phyloP scores from a whole-genome alignment of 2,329 filamentous ascomycete genomes.

The Chaetomium olivaceum region DNA sequence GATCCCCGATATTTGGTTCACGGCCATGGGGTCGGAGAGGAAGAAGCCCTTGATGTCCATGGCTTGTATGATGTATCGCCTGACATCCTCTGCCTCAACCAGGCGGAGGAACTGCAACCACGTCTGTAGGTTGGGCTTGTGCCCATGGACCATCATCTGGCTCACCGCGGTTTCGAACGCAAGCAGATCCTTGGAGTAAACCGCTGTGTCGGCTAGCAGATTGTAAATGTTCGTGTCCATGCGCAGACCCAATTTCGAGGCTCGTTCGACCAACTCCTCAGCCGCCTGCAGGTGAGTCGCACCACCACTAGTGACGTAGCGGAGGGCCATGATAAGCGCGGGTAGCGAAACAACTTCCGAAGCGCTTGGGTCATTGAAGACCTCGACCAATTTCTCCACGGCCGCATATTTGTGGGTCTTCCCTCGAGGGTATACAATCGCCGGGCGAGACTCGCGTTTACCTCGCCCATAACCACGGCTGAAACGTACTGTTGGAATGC shows the following conservation, averaged over 20 bases:
- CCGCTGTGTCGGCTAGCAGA: conserved; percentile 47
- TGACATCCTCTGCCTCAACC: conserved; percentile 60
- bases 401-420: conserved; percentile 43
- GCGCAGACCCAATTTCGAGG: conserved; percentile 42
- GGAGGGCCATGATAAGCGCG: conserved; percentile 48
- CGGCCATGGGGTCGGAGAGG: conserved; percentile 41
- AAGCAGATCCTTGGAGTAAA: conserved; percentile 43
- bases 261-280: conserved; percentile 41
- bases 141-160: conserved; percentile 45
- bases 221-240: conserved; percentile 52
- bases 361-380: conserved; percentile 43
- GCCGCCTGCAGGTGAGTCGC: conserved; percentile 33
- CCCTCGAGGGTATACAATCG: conserved; percentile 43
- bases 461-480: conserved; percentile 42
- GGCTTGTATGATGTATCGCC: conserved; percentile 47
- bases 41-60: conserved; percentile 51
- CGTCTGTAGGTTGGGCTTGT: conserved; percentile 46
- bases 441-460: conserved; percentile 39
- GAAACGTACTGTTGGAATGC: conserved; percentile 47
- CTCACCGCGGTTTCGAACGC: conserved; percentile 46
- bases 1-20: conserved; percentile 43
- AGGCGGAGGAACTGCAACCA: conserved; percentile 53
- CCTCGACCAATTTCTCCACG: conserved; percentile 41
- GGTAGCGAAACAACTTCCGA: conserved; percentile 41
- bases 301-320: conserved; percentile 41